Conservation (phyloP, 2,329 filamentous ascomycete genomes). For the Pestalotiopsis sp. region DNA sequence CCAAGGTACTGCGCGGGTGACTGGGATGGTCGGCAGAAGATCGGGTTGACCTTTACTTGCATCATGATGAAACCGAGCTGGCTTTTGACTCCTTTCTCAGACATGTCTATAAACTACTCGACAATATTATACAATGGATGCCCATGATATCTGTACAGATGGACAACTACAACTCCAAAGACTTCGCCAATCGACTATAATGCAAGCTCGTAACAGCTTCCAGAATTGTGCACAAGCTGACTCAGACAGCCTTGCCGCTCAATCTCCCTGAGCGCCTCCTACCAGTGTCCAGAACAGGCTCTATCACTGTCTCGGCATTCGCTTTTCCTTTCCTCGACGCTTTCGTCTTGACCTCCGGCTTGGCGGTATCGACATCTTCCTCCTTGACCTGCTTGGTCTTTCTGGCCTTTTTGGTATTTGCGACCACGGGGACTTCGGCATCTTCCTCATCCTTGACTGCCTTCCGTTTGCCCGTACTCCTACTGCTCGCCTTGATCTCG, state of each 20-base stretch:
- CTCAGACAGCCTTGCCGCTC: not conserved
- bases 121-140: not conserved
- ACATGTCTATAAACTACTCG: no score
- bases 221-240: no score
- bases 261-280: constrained; percentile 31
- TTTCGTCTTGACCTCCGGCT: not conserved
- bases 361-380: not conserved
- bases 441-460: constrained; percentile 27
- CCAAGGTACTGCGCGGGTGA: no score
- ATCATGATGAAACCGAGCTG: no score
- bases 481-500: not conserved
- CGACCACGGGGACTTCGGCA: constrained; percentile 18
- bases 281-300: constrained; percentile 20
- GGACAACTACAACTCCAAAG: not conserved
- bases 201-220: not conserved
- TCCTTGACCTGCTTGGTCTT: constrained; percentile 13
- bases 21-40: no score
- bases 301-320: constrained; percentile 25
- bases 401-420: constrained; percentile 18
- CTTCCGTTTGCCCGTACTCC: constrained; percentile 20
- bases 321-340: not conserved
- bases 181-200: not conserved
- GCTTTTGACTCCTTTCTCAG: no score
- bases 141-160: not conserved
- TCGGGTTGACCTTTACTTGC: no score